These are phyloP conservation scores for Magnaporthiopsis incrustans DNA, from an alignment of 2,329 filamentous ascomycete species.

Conservation along the genomic window DNA sequence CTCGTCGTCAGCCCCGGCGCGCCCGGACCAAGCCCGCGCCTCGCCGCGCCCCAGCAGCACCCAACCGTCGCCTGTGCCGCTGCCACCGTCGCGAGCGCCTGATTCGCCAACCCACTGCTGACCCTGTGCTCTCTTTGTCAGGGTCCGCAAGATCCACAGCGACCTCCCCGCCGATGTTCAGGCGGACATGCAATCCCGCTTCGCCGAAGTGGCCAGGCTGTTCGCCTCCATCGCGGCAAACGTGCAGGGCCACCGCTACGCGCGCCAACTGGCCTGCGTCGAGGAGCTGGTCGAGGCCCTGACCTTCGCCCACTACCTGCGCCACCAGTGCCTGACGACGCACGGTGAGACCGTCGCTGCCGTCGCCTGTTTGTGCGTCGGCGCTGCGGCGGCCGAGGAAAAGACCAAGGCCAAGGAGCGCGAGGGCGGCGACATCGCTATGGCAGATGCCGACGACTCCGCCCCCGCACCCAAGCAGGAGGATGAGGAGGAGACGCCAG, in stretches of 20 bases:
- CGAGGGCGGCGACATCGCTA: constrained; percentile 16
- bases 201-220: constrained; percentile 61
- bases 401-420: constrained; percentile 11
- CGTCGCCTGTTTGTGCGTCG: constrained; percentile 28
- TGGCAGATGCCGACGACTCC: constrained; percentile 10
- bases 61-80: no score
- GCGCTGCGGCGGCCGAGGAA: constrained; percentile 12
- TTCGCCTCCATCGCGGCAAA: constrained; percentile 64
- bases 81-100: background rate
- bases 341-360: constrained; percentile 48
- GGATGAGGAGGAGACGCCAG: background rate
- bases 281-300: constrained; percentile 94
- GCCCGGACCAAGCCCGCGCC: no score
- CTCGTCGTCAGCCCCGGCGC: no score
- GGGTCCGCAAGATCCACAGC: constrained; percentile 54
- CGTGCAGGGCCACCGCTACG: constrained; percentile 72
- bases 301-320: constrained; percentile 81
- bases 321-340: constrained; percentile 65
- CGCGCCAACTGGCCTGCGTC: constrained; percentile 69
- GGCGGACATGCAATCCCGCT: constrained; percentile 61
- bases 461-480: background rate
- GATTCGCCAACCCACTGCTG: background rate
- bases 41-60: no score
- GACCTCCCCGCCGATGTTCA: constrained; percentile 60
- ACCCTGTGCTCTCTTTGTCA: constrained; percentile 22